Conservation (phyloP, 495 filamentous ascomycete species). For the Penicillium maclennaniae region DNA sequence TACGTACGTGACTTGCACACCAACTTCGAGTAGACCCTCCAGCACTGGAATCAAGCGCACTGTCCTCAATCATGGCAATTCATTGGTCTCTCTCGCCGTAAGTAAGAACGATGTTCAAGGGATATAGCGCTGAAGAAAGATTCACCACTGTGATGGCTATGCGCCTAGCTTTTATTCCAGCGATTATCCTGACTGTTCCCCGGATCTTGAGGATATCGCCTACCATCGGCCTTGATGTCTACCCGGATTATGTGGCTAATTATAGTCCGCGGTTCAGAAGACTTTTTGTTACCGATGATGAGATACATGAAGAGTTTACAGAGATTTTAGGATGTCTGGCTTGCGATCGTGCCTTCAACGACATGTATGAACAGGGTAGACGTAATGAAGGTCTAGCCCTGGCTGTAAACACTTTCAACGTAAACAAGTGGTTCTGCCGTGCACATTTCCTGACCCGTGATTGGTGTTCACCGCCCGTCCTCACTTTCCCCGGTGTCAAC, state of each 20-base stretch:
- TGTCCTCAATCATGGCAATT: conserved; percentile 93
- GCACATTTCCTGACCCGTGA: conserved; percentile 23
- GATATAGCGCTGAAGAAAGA: too few relatives aligned
- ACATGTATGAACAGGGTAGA: background rate
- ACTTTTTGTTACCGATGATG: conserved; percentile 92
- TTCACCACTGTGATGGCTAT: too few relatives aligned
- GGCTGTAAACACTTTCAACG: conserved; percentile 1
- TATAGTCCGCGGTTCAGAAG: conserved; percentile 81
- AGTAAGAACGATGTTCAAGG: conserved; percentile 5
- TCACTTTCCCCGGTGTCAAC: conserved; percentile 24
- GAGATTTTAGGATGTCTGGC: conserved; percentile 1
- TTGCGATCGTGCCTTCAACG: too few relatives aligned
- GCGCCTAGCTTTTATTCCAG: conserved; percentile 75
- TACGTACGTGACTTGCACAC: conserved; percentile 91
- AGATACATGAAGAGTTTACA: conserved; percentile 69
- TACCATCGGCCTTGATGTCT: conserved; percentile 59
- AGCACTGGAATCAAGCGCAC: conserved; percentile 91
- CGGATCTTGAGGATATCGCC: conserved; percentile 87
- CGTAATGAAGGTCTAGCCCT: too few relatives aligned
- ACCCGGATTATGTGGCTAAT: conserved; percentile 70
- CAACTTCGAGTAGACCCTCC: conserved; percentile 87
- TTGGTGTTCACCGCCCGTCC: conserved; percentile 33
- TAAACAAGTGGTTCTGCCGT: conserved; percentile 20
- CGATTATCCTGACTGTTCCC: conserved; percentile 87
- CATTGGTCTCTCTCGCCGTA: conserved; percentile 57